Conservation (phyloP, 2,329 filamentous ascomycete species). For the Stagonosporopsis tanaceti region DNA sequence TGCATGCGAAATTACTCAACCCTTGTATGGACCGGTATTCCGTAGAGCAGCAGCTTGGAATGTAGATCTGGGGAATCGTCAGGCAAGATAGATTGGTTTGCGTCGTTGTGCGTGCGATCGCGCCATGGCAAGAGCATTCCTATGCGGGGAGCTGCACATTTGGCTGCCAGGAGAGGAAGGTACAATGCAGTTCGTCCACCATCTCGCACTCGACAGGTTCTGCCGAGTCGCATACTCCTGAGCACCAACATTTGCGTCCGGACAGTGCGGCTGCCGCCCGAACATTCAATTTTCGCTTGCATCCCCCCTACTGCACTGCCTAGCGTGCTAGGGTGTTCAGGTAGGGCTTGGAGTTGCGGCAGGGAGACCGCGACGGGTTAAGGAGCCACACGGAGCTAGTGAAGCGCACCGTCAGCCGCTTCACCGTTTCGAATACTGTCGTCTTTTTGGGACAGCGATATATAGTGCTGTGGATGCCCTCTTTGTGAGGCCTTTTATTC, state of each 20-base stretch:
- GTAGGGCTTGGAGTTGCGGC: slow-evolving; percentile 30
- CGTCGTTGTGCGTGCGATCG: slow-evolving; percentile 19
- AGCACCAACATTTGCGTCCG: slow-evolving; percentile 15
- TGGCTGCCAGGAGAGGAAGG: slow-evolving; percentile 13
- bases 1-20: slow-evolving; percentile 12
- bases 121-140: slow-evolving; percentile 21
- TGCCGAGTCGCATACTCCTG: slow-evolving; percentile 12
- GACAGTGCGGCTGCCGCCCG: slow-evolving; percentile 14
- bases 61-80: slow-evolving; percentile 21
- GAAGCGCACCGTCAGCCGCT: slow-evolving; percentile 34
- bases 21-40: slow-evolving; percentile 12
- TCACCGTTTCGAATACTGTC: slow-evolving; percentile 36
- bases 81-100: slow-evolving; percentile 12
- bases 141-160: slow-evolving; percentile 15
- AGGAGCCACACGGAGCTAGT: slow-evolving; percentile 29
- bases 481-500: slow-evolving; percentile 22
- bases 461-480: slow-evolving; percentile 33
- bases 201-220: slow-evolving; percentile 7
- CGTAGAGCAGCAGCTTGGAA: slow-evolving; percentile 15
- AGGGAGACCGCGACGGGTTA: slow-evolving; percentile 30
- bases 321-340: slow-evolving; percentile 19
- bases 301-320: slow-evolving; percentile 21
- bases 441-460: slow-evolving; percentile 28
- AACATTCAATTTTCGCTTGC: slow-evolving; percentile 22
- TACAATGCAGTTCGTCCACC: slow-evolving; percentile 17